phyloP scores from a whole-genome alignment of 768 basidiomycete genomes.

The Pleurotus cornucopiae region DNA sequence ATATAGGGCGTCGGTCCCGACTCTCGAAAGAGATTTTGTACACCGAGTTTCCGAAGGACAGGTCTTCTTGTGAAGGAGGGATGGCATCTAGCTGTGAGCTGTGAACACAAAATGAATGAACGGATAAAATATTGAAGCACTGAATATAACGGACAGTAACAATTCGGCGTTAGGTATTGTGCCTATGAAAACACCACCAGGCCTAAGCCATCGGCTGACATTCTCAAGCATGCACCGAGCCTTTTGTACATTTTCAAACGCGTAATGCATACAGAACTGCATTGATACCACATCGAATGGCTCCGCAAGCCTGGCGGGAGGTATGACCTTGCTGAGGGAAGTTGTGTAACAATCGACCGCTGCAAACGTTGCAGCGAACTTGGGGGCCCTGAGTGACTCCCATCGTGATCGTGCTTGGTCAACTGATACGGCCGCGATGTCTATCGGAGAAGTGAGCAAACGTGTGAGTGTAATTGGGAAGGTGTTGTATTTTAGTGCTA shows the following conservation, averaged over 20 bases:
- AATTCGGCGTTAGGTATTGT: conserved; percentile 89
- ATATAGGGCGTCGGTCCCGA: conserved; percentile 55
- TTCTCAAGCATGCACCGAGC: conserved; percentile 91
- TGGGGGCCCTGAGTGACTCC: conserved; percentile 42
- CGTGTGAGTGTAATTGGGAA: not conserved
- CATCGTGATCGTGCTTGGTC: conserved; percentile 82
- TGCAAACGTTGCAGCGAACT: conserved; percentile 78
- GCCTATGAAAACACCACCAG: conserved; percentile 93
- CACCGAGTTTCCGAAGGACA: conserved; percentile 87
- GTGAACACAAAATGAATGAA: not conserved
- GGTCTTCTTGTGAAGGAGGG: conserved; percentile 59
- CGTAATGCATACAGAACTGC: conserved; percentile 99
- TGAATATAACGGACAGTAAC: conserved; percentile 50
- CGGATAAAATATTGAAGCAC: conserved; percentile 2
- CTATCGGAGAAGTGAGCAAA: conserved; percentile 32
- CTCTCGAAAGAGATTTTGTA: conserved; percentile 87
- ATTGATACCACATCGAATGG: conserved; percentile 95
- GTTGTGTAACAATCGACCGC: conserved; percentile 86
- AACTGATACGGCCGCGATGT: conserved; percentile 86
- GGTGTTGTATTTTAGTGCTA: not conserved
- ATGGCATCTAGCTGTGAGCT: conserved; percentile 72
- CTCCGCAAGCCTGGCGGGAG: conserved; percentile 51
- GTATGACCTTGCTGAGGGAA: conserved; percentile 65
- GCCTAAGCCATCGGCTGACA: conserved; percentile 71
- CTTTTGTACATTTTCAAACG: conserved; percentile 88